Conservation (phyloP, 306 rosid genomes). For the Comarum palustre region DNA sequence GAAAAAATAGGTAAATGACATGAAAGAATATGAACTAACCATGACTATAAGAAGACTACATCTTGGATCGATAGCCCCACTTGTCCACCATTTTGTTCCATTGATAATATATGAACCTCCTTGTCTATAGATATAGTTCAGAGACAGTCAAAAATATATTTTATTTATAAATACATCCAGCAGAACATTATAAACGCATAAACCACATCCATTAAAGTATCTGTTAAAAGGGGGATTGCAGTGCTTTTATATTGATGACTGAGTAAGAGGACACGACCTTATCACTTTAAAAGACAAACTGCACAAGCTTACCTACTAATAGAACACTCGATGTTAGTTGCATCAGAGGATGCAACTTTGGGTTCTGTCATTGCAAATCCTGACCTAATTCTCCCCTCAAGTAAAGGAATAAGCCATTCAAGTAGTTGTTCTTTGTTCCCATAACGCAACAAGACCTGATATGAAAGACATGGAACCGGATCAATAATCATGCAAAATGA, state of each 20-base stretch:
- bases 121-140: slow-evolving; percentile 43
- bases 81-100: slow-evolving; percentile 98
- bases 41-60: slow-evolving; percentile 83
- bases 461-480: slow-evolving; percentile 20
- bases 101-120: slow-evolving; percentile 79
- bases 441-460: slow-evolving; percentile 82
- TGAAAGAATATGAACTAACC: slow-evolving; percentile 52
- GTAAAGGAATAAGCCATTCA: slow-evolving; percentile 92
- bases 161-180: not conserved
- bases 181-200: not conserved
- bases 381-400: slow-evolving; percentile 85
- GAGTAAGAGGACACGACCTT: not conserved
- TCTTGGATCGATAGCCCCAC: slow-evolving; percentile 99
- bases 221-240: not conserved
- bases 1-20: slow-evolving; percentile 10
- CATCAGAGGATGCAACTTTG: slow-evolving; percentile 88
- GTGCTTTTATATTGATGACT: not conserved
- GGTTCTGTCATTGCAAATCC: slow-evolving; percentile 99
- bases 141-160: not conserved
- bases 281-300: slow-evolving; percentile 1
- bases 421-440: slow-evolving; percentile 73
- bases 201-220: not conserved
- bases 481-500: slow-evolving; percentile 23
- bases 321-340: slow-evolving; percentile 85
- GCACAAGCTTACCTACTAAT: slow-evolving; percentile 59